These are phyloP conservation scores for Oidiodendron maius DNA, from an alignment of 495 filamentous ascomycete species.

Conservation along the genomic window DNA sequence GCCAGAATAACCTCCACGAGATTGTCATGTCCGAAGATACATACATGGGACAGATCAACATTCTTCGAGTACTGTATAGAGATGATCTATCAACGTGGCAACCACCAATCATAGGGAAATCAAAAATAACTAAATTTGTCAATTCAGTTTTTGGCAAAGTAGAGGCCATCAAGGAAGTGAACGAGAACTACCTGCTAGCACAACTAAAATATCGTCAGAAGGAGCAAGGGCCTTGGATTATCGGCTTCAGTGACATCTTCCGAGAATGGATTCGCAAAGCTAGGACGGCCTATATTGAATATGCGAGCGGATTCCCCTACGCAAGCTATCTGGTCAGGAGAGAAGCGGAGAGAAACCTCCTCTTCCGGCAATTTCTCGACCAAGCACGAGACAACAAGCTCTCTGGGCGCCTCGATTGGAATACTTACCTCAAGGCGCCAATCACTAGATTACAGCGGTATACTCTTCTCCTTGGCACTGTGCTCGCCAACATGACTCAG, in stretches of 20 bases:
- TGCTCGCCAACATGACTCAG: slow-evolving; percentile 73
- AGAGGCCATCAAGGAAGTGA: slow-evolving; percentile 83
- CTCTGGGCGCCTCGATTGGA: slow-evolving; percentile 86
- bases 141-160: slow-evolving; percentile 84
- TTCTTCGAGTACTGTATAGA: slow-evolving; percentile 78
- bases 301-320: slow-evolving; percentile 80
- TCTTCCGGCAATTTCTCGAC: slow-evolving; percentile 84
- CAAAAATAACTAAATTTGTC: slow-evolving; percentile 70
- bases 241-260: slow-evolving; percentile 95
- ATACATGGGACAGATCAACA: slow-evolving; percentile 81
- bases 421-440: slow-evolving; percentile 87
- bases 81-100: slow-evolving; percentile 70
- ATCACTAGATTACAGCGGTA: slow-evolving; percentile 93
- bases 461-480: slow-evolving; percentile 73
- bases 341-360: slow-evolving; percentile 76
- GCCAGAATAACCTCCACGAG: slow-evolving; percentile 93
- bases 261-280: slow-evolving; percentile 98
- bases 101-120: slow-evolving; percentile 74
- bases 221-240: slow-evolving; percentile 92
- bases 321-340: slow-evolving; percentile 78
- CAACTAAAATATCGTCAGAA: slow-evolving; percentile 97
- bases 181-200: slow-evolving; percentile 88
- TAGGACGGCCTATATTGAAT: slow-evolving; percentile 81
- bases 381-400: slow-evolving; percentile 69
- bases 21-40: slow-evolving; percentile 90